Evolutionary conservation across 306 rosid genomes (phyloP).

Genomic region (Psophocarpus tetragonolobus): DNA sequence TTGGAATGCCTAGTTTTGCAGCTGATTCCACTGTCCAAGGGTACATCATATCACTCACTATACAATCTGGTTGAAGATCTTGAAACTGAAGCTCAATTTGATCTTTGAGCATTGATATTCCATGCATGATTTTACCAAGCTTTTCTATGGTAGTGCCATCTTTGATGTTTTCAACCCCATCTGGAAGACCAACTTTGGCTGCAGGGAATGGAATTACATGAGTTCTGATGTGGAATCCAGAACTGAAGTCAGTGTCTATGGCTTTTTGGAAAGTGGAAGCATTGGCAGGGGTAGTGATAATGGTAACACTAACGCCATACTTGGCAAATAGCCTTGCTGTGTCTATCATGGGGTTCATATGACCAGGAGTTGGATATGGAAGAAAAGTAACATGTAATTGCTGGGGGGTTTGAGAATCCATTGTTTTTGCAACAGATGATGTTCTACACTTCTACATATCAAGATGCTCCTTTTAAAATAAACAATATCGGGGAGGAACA

Average conservation of each 20-base stretch:
- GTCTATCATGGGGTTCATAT: conserved; percentile 35
- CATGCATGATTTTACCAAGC: neutral
- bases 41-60: conserved; percentile 11
- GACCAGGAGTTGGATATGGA: conserved; percentile 39
- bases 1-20: conserved; percentile 29
- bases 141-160: neutral
- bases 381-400: too few species aligned
- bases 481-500: too few species aligned
- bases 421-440: too few species aligned
- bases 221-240: conserved; percentile 30
- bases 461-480: too few species aligned
- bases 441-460: too few species aligned
- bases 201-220: conserved; percentile 23
- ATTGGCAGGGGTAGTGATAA: conserved; percentile 33
- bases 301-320: conserved; percentile 32
- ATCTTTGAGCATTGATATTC: conserved; percentile 1
- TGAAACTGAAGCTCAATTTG: conserved; percentile 25
- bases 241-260: conserved; percentile 29
- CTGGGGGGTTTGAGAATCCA: too few species aligned
- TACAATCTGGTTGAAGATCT: conserved; percentile 27
- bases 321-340: conserved; percentile 41
- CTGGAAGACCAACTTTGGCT: conserved; percentile 29
- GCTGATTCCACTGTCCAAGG: conserved; percentile 40
- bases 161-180: conserved; percentile 32
- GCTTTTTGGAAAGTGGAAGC: conserved; percentile 17